A percentile compares a stretch with the other conserved stretches of the same genome.
Evolutionary conservation across 176 grass and related monocot genomes (phyloP).

Genomic region (Rhipidocladum racemiflorum): DNA sequence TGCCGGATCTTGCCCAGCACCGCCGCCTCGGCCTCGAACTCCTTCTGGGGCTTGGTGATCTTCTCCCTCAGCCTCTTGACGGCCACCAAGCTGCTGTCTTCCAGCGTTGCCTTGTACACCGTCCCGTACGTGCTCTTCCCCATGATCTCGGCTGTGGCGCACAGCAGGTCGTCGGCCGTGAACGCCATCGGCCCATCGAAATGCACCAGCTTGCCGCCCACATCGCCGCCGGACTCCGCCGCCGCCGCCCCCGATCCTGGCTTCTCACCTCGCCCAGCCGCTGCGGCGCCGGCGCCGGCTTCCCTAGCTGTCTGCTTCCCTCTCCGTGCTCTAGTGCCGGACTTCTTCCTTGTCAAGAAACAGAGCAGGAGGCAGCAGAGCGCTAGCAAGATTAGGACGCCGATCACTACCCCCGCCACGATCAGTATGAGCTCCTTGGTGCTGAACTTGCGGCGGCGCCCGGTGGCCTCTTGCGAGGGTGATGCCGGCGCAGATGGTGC

Average conservation of each 20-base stretch:
- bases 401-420: conserved; percentile 26
- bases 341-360: conserved; percentile 38
- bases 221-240: conserved; percentile 53
- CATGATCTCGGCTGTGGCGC: conserved; percentile 65
- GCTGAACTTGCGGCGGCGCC: not conserved
- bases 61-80: conserved; percentile 54
- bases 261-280: conserved; percentile 42
- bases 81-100: not conserved
- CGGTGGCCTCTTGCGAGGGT: not conserved
- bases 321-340: not conserved
- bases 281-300: not conserved
- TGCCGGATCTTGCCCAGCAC: conserved; percentile 55
- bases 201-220: not conserved
- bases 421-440: conserved; percentile 50
- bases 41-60: conserved; percentile 70
- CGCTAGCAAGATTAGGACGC: conserved; percentile 38
- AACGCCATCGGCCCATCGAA: not conserved
- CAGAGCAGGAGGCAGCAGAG: conserved; percentile 66
- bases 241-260: conserved; percentile 8
- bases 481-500: conserved; percentile 34
- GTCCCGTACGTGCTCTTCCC: conserved; percentile 10
- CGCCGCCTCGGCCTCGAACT: conserved; percentile 61
- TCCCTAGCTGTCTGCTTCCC: not conserved
- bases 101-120: not conserved
- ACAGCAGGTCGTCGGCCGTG: conserved; percentile 43